Conservation (phyloP, 73 alveolate genomes). For the Breviolum minutum region DNA sequence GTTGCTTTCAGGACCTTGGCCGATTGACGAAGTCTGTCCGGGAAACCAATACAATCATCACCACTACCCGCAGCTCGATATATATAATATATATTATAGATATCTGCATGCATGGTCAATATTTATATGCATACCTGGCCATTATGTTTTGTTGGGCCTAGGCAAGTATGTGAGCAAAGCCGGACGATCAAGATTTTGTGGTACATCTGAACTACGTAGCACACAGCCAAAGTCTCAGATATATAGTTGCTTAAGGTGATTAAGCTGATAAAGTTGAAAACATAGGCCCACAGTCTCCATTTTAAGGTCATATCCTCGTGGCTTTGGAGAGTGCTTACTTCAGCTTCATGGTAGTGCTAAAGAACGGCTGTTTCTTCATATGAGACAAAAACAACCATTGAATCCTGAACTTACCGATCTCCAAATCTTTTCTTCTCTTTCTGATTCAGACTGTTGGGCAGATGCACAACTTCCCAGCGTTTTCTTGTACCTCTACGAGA, state of each 20-base stretch:
- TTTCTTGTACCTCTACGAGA: background rate
- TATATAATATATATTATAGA: background rate
- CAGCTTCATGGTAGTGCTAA: too few relatives aligned
- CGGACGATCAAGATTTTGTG: background rate
- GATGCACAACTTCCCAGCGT: background rate
- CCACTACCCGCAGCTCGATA: background rate
- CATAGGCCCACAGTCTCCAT: background rate
- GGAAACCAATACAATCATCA: background rate
- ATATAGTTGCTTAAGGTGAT: background rate
- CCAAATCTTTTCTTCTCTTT: background rate
- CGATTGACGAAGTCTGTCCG: background rate
- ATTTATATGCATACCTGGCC: too few relatives aligned
- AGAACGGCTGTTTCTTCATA: background rate
- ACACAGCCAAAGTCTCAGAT: background rate
- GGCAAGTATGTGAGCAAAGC: background rate
- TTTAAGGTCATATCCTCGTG: background rate
- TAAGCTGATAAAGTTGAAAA: background rate
- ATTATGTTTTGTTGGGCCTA: background rate
- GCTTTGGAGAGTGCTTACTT: background rate
- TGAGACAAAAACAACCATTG: background rate
- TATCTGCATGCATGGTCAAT: too few relatives aligned
- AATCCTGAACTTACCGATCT: background rate
- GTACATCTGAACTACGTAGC: background rate
- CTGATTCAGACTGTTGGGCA: background rate
- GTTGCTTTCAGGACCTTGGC: background rate